These are phyloP conservation scores for sweet orange (Citrus sinensis) DNA, from an alignment of 345 rosid species.

Conservation along the genomic window DVS_A1.0 CM039167.1:4726501-4727000, in stretches of 20 bases:
- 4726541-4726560: background rate
- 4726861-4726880: constrained; percentile 19
- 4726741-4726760: background rate
- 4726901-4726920: background rate
- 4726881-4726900: background rate
- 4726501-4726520: background rate
- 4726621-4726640: background rate
- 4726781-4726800: background rate
- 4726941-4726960: background rate
- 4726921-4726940: constrained; percentile 1
- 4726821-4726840: too few species aligned
- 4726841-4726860: background rate
- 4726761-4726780: background rate
- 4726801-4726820: background rate
- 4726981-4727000: background rate
- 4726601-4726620: too few species aligned
- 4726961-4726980: background rate
- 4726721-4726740: background rate
- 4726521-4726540: background rate
- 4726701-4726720: background rate
- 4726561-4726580: too few species aligned
- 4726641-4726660: too few species aligned
- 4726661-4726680: too few species aligned
- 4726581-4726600: too few species aligned
- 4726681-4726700: too few species aligned